Base-by-base conservation (phyloP, 352 stramenopile species). In the Pythium rhizo-oryzae region DNA sequence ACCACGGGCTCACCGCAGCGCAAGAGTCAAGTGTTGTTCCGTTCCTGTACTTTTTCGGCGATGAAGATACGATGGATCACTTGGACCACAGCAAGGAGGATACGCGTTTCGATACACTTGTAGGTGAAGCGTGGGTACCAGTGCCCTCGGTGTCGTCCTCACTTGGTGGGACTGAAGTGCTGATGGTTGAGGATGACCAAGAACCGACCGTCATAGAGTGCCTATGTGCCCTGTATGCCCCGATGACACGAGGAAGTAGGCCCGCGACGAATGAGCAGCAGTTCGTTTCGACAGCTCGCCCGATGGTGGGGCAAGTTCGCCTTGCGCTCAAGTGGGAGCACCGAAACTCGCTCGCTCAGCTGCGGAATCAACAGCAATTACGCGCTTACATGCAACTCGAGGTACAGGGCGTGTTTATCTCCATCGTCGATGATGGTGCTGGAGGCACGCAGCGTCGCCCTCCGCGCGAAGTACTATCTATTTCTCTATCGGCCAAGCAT, bases 1-100 rank as follows among this genome's bases (percentile, higher is more conserved):
- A 96, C 49, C 85, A 96, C 57, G 87, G 87, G 0, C 61, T 96
- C 18, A 91, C 82, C 15, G 74, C 81, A 0, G 85, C 85, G 3
- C 87, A 96, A 43, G 87, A 96, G 62, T 87, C 85, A 35, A 96
- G 87, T 69, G 87, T 96, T 18, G 83, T 96, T 33, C 87, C 87
- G 4, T 96, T 96, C 65, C 69, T 96, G 23, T 96, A 96, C 59
- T 96, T 96, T 69, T 96, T 96, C 59, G 87, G 87, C 11, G 87
- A 96, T 23, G 87, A 96, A 62, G 76, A 77, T 19, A 96, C 89
- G 69, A 92, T 96, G 85, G 87, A 96, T 59, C 83, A 92, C 69
- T 71, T 96, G 39, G 85, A 96, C 59, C 87, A 93, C 64, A 92
- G 84, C 72, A 94, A 93, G 57, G 84, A 93, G 65, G 85, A 96